phyloP scores from a whole-genome alignment of 441 rosid species.

The Geranium incanum region DNA sequence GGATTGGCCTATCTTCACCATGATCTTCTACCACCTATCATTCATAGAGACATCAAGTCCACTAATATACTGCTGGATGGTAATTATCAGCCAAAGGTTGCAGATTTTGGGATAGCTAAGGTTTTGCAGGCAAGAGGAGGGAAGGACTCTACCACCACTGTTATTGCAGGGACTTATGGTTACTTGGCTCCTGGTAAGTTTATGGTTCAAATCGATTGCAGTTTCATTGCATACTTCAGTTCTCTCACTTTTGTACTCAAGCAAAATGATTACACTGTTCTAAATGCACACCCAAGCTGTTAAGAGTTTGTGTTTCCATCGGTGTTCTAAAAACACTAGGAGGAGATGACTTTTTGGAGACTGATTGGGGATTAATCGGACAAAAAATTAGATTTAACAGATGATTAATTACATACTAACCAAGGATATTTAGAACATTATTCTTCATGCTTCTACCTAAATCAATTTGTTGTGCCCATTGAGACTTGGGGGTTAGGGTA shows the following conservation, averaged over 20 bases:
- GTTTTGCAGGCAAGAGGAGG: conserved; percentile 78
- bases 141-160: conserved; percentile 75
- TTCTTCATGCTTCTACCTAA: too few relatives aligned
- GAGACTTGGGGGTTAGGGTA: too few relatives aligned
- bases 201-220: conserved; percentile 7
- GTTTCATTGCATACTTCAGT: not conserved
- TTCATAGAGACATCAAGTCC: conserved; percentile 89
- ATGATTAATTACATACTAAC: too few relatives aligned
- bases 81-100: conserved; percentile 73
- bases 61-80: conserved; percentile 72
- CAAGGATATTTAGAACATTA: too few relatives aligned
- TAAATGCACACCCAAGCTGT: too few relatives aligned
- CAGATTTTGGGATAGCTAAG: conserved; percentile 94
- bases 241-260: too few relatives aligned
- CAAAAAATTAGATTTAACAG: too few relatives aligned
- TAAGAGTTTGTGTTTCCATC: too few relatives aligned
- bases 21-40: conserved; percentile 62
- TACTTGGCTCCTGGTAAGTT: conserved; percentile 79
- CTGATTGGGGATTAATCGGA: too few relatives aligned
- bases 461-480: too few relatives aligned
- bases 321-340: too few relatives aligned
- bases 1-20: conserved; percentile 91
- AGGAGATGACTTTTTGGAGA: too few relatives aligned
- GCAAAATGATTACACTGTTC: not conserved
- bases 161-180: conserved; percentile 80